Evolutionary conservation across 2,329 filamentous ascomycete genomes (phyloP).

Genomic region (Sclerotinia subarctica): DNA sequence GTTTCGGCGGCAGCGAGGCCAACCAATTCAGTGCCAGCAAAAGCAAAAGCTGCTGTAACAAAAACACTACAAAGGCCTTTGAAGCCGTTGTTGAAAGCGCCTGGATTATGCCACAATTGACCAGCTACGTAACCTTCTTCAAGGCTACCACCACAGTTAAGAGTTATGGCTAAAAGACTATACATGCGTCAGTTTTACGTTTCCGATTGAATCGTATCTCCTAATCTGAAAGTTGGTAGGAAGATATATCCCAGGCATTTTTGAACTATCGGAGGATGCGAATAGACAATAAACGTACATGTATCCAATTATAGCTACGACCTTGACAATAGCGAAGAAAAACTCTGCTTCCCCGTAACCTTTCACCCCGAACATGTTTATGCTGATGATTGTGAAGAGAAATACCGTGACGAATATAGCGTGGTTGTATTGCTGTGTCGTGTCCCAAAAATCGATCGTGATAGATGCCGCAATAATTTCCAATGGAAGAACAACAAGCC

Average conservation of each 20-base stretch:
- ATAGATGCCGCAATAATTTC: slow-evolving; percentile 86
- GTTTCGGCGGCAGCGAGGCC: slow-evolving; percentile 76
- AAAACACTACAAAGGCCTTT: slow-evolving; percentile 78
- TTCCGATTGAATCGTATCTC: neutral
- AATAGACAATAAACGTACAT: slow-evolving; percentile 55
- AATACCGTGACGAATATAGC: slow-evolving; percentile 83
- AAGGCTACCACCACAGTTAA: slow-evolving; percentile 78
- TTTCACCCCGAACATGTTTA: slow-evolving; percentile 86
- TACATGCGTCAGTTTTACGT: slow-evolving; percentile 1
- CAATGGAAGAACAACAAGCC: slow-evolving; percentile 78
- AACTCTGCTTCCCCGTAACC: slow-evolving; percentile 91
- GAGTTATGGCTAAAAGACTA: slow-evolving; percentile 78
- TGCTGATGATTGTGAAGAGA: slow-evolving; percentile 67
- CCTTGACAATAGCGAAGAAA: slow-evolving; percentile 80
- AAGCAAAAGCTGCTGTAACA: slow-evolving; percentile 73
- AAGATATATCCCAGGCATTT: neutral
- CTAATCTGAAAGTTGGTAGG: slow-evolving; percentile 23
- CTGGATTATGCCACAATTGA: slow-evolving; percentile 71
- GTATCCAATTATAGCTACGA: slow-evolving; percentile 81
- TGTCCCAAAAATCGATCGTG: slow-evolving; percentile 78
- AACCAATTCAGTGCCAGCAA: slow-evolving; percentile 72
- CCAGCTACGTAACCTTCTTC: slow-evolving; percentile 76
- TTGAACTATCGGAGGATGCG: neutral
- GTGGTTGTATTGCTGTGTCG: slow-evolving; percentile 51
- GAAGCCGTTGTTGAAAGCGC: slow-evolving; percentile 82